Base-by-base conservation (phyloP, 2,329 filamentous ascomycete species). In the Cladosporium velox region DNA sequence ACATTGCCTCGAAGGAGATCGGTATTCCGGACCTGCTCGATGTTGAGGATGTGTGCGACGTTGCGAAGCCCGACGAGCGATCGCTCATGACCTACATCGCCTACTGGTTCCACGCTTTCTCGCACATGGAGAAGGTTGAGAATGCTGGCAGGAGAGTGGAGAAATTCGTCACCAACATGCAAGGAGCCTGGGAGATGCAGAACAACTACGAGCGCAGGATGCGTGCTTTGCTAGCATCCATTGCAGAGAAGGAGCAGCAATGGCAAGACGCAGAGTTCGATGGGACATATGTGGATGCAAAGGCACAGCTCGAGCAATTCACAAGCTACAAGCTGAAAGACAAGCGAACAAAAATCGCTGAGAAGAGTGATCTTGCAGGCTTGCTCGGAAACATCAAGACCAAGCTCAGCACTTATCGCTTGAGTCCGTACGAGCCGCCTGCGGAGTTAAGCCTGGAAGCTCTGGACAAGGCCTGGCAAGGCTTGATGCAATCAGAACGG, bases 41-140 rank as follows among this genome's bases (percentile, higher is more conserved):
- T 78, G 95, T 98, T 15, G 95, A 99, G 79, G 95, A 99, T 82
- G 95, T 99, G 24, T 97, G 92, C 78, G 95, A 99, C 77, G 94
- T 99, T 32, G 87, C 93, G 28, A 96, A 95, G 81, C 95, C 95
- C 28, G 95, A 99, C 77, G 95, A 99, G 80, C 90, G 92, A 73
- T 96, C 91, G 77, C 85, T 99, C 77, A 99, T 99, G 95, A 99
- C 95, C 0, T 99, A 99, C 79, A 99, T 99, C 73, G 95, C 95
- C 70, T 99, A 99, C 83, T 99, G 95, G 95, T 99, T 99, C 85
- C 95, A 99, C 77, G 95, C 95, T 72, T 99, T 99, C 78, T 98
- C 94, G 34, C 94, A 98, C 76, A 96, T 99, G 89, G 95, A 99
- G 81, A 91, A 94, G 77, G 95, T 99, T 10, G 95, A 99, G 79